Evolutionary conservation across 768 basidiomycete species (phyloP).

Genomic region (Kwoniella mangroviensis): DNA sequence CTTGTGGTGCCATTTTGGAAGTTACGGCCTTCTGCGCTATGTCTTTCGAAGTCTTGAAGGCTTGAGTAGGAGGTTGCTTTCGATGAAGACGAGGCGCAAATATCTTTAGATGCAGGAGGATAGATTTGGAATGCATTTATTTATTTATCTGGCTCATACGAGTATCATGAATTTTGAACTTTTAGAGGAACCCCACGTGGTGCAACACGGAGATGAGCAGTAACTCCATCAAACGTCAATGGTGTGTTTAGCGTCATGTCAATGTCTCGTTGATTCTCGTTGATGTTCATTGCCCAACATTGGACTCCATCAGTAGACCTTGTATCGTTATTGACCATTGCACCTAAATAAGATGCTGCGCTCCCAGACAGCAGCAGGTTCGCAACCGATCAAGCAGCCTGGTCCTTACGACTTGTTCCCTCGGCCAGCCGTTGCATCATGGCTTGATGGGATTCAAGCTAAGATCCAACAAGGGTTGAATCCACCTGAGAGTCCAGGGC

Average conservation of each 20-base stretch:
- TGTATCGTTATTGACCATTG: not conserved
- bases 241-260: conserved; percentile 11
- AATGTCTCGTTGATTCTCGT: not conserved
- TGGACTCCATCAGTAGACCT: not conserved
- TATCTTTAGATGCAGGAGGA: not conserved
- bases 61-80: not conserved
- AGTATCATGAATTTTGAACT: not conserved
- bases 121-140: not conserved
- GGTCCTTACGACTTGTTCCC: conserved; percentile 31
- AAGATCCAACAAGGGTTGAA: conserved; percentile 44
- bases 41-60: too few relatives aligned
- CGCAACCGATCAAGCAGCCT: conserved; percentile 19
- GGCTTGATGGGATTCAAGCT: conserved; percentile 37
- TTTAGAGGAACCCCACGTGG: conserved; percentile 12
- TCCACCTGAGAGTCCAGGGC: conserved; percentile 36
- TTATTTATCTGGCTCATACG: not conserved
- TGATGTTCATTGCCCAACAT: not conserved
- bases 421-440: conserved; percentile 18
- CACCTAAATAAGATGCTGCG: not conserved
- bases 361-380: not conserved
- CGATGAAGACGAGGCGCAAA: not conserved
- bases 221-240: too few relatives aligned
- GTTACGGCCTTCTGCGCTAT: not conserved
- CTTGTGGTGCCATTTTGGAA: conserved; percentile 47
- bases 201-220: not conserved